Conservation (phyloP, 2,329 filamentous ascomycete species). For the Fusarium papillatum region DNA sequence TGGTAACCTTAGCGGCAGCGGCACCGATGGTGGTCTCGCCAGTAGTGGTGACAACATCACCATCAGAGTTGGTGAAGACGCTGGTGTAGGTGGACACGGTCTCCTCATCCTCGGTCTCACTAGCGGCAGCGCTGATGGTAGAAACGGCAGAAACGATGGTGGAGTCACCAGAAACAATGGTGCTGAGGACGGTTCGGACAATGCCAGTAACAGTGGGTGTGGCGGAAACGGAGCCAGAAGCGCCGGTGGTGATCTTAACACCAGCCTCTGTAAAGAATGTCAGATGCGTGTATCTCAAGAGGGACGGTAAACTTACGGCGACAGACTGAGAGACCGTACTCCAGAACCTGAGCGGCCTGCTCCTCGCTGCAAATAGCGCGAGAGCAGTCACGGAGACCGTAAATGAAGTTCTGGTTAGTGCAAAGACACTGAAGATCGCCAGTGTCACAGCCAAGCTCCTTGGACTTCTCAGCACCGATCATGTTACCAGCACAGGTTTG, state of each 20-base stretch:
- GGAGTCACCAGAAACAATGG: constrained; percentile 50
- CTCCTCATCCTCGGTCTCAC: constrained; percentile 40
- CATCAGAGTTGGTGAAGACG: constrained; percentile 40
- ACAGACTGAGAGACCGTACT: constrained; percentile 57
- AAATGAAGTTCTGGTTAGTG: constrained; percentile 60
- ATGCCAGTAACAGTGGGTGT: constrained; percentile 34
- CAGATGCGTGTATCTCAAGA: constrained; percentile 14
- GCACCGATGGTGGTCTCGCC: constrained; percentile 28
- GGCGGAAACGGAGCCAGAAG: constrained; percentile 36
- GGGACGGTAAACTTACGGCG: constrained; percentile 44
- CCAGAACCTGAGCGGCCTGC: constrained; percentile 53
- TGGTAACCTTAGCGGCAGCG: constrained; percentile 28
- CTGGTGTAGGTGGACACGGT: constrained; percentile 46
- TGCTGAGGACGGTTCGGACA: constrained; percentile 54
- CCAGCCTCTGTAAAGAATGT: constrained; percentile 46
- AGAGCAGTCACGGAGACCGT: constrained; percentile 66
- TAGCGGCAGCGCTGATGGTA: constrained; percentile 48
- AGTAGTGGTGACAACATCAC: constrained; percentile 35
- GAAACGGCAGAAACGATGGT: constrained; percentile 52
- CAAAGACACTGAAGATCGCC: constrained; percentile 62
- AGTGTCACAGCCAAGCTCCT: constrained; percentile 59
- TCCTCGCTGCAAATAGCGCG: constrained; percentile 54
- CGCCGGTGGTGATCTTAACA: constrained; percentile 50
- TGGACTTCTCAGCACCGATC: constrained; percentile 55
- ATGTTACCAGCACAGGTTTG: constrained; percentile 65